A percentile compares a stretch with the other conserved stretches of the same genome.
Conservation (phyloP, 345 rosid genomes). For the Ricinus communis region DNA sequence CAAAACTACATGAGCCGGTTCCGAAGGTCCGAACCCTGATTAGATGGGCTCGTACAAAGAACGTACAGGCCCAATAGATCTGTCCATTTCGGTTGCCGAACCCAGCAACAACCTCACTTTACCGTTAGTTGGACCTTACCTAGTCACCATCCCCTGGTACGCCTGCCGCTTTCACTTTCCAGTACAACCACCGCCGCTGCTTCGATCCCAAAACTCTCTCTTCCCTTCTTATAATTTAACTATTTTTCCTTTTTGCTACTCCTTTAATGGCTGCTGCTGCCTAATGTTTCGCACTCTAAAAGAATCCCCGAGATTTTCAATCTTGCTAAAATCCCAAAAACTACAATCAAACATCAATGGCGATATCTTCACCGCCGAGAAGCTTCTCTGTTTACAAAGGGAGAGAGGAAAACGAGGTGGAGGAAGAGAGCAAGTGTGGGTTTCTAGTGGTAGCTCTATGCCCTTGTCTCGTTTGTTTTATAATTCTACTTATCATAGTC, state of each 20-base stretch:
- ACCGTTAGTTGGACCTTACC: not conserved
- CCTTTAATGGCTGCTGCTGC: slow-evolving; percentile 28
- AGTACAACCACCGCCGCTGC: not conserved
- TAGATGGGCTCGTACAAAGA: too few species aligned
- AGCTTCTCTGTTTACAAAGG: slow-evolving; percentile 35
- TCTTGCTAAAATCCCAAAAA: slow-evolving; percentile 12
- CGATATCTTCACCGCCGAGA: slow-evolving; percentile 36
- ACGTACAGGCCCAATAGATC: not conserved
- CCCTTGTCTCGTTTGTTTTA: slow-evolving; percentile 56
- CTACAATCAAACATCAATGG: slow-evolving; percentile 31
- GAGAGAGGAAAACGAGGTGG: slow-evolving; percentile 26
- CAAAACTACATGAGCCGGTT: too few species aligned
- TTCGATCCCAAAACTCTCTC: not conserved
- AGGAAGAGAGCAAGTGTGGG: slow-evolving; percentile 39
- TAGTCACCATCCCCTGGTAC: not conserved
- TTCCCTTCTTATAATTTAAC: not conserved
- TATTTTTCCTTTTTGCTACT: not conserved
- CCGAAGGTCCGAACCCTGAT: too few species aligned
- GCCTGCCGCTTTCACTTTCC: not conserved
- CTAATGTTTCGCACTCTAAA: slow-evolving; percentile 35
- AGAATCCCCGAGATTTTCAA: slow-evolving; percentile 15
- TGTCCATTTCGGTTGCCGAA: not conserved
- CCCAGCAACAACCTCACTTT: not conserved
- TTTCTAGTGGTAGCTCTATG: slow-evolving; percentile 46
- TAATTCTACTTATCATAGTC: slow-evolving; percentile 49